Conservation (phyloP, 495 filamentous ascomycete species). For the Aspergillus heteromorphus region DNA sequence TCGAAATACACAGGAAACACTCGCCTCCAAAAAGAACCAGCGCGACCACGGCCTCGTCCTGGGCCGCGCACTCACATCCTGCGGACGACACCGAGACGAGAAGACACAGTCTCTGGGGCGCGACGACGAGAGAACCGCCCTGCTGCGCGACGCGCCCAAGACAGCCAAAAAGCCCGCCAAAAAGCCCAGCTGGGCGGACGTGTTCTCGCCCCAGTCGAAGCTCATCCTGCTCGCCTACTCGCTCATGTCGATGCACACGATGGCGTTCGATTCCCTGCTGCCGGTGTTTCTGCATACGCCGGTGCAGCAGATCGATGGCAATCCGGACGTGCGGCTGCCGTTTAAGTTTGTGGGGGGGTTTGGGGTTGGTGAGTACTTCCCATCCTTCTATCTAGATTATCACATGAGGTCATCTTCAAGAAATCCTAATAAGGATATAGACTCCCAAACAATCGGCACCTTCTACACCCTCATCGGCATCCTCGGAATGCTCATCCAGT, state of each 20-base stretch:
- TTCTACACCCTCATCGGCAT: slow-evolving; percentile 73
- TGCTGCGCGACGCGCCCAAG: slow-evolving; percentile 17
- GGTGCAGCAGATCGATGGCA: slow-evolving; percentile 42
- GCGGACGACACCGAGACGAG: slow-evolving; percentile 17
- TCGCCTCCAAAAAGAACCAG: slow-evolving; percentile 55
- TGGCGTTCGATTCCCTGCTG: slow-evolving; percentile 75
- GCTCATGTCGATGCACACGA: slow-evolving; percentile 66
- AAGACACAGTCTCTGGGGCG: background rate
- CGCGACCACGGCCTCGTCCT: slow-evolving; percentile 66
- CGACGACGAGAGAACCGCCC: slow-evolving; percentile 39
- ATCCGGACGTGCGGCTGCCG: slow-evolving; percentile 58
- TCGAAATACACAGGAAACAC: slow-evolving; percentile 60
- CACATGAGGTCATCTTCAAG: no score
- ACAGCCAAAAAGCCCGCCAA: slow-evolving; percentile 17
- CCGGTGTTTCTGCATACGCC: slow-evolving; percentile 80
- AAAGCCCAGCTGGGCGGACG: slow-evolving; percentile 54
- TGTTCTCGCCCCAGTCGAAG: slow-evolving; percentile 67
- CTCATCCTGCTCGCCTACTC: slow-evolving; percentile 73
- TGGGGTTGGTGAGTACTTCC: slow-evolving; percentile 45
- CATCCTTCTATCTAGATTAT: background rate
- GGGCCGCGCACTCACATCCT: slow-evolving; percentile 45
- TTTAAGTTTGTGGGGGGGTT: slow-evolving; percentile 79
- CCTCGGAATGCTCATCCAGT: slow-evolving; percentile 67
- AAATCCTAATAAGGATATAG: slow-evolving; percentile 18
- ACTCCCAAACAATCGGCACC: slow-evolving; percentile 65